Conservation (phyloP, 768 basidiomycete genomes). For the Asterophora lycoperdoides region DNA sequence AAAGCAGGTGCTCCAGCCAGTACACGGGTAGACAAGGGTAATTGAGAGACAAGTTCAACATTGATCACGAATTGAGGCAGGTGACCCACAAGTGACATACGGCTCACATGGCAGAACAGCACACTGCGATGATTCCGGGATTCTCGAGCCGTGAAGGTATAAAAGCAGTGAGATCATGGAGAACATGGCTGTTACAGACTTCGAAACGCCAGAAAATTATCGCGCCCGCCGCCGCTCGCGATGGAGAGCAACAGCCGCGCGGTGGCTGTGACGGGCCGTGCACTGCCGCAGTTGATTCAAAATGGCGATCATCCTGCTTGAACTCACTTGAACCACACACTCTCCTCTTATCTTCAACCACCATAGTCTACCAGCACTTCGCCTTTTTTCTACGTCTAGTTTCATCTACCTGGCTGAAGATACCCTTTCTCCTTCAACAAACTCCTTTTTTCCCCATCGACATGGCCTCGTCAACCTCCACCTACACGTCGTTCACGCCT, state of each 20-base stretch:
- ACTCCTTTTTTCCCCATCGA: neutral
- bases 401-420: neutral
- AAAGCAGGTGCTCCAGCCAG: too few relatives aligned
- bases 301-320: too few relatives aligned
- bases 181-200: too few relatives aligned
- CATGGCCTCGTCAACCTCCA: conserved; percentile 12
- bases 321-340: neutral
- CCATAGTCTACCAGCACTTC: neutral
- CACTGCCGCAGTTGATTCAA: conserved; percentile 10
- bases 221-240: neutral
- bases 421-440: neutral
- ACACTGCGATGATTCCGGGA: too few relatives aligned
- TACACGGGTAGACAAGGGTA: too few relatives aligned
- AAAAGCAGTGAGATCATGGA: too few relatives aligned
- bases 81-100: too few relatives aligned
- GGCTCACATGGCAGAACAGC: too few relatives aligned
- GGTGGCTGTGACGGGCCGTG: conserved; percentile 7
- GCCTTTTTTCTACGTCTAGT: neutral
- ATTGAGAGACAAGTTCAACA: too few relatives aligned
- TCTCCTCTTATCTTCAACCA: neutral
- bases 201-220: neutral
- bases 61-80: too few relatives aligned
- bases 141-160: too few relatives aligned
- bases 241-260: neutral
- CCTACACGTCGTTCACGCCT: conserved; percentile 41